Conservation (phyloP, 495 filamentous ascomycete species). For the Neurospora sp. region DNA sequence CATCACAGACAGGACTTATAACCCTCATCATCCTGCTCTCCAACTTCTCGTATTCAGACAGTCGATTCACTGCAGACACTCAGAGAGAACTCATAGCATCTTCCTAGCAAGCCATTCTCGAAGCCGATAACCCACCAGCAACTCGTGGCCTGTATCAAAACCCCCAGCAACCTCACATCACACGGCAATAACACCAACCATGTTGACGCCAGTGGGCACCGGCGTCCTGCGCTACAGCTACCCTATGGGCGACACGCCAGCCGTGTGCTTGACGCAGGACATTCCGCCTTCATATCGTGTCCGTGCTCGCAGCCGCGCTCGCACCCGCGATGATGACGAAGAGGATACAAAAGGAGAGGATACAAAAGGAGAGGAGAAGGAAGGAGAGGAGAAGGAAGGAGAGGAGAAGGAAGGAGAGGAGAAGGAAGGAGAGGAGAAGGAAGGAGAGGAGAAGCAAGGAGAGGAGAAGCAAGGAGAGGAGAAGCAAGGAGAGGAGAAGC, state of each 20-base stretch:
- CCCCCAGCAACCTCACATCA: background rate
- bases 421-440: background rate
- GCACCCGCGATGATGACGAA: background rate
- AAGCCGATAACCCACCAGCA: background rate
- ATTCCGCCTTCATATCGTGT: conserved; percentile 11
- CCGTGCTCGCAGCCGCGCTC: background rate
- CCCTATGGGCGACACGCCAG: conserved; percentile 21
- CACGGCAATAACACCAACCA: background rate
- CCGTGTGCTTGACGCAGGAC: conserved; percentile 17
- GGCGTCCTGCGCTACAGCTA: conserved; percentile 1
- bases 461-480: background rate
- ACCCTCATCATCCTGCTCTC: background rate
- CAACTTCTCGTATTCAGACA: background rate
- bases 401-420: background rate
- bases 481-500: background rate
- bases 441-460: background rate
- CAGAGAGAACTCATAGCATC: background rate
- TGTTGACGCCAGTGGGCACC: background rate
- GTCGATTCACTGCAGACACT: background rate
- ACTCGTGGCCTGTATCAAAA: background rate
- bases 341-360: background rate
- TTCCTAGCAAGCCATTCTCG: background rate
- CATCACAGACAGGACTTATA: background rate
- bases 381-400: background rate
- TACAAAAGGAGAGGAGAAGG: background rate